phyloP scores from a whole-genome alignment of 106 monocot genomes.

The Acorus gramineus region DNA sequence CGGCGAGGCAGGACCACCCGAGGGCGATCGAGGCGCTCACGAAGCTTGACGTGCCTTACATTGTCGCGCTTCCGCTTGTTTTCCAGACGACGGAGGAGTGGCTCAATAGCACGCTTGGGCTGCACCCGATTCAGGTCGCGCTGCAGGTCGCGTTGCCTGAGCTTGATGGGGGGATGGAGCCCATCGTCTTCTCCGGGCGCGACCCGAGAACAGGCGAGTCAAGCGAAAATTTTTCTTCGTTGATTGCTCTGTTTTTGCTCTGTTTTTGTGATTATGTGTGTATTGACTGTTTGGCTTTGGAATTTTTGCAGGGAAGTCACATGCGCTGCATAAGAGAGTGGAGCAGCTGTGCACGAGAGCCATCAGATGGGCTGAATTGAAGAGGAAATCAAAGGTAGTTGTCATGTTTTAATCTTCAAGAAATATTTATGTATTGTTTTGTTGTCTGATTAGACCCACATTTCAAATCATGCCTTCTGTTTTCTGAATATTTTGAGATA shows the following conservation, averaged over 20 bases:
- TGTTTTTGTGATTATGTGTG: background rate
- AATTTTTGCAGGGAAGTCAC: slow-evolving; percentile 47
- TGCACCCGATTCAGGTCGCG: slow-evolving; percentile 85
- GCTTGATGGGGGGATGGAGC: slow-evolving; percentile 90
- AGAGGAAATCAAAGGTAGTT: slow-evolving; percentile 68
- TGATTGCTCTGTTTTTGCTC: background rate
- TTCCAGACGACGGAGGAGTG: slow-evolving; percentile 95
- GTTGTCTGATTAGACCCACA: too few species aligned
- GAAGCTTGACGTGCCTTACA: slow-evolving; percentile 77
- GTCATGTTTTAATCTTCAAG: background rate
- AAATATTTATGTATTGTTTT: background rate
- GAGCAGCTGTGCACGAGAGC: slow-evolving; percentile 77
- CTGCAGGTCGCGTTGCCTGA: slow-evolving; percentile 83
- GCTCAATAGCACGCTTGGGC: slow-evolving; percentile 62
- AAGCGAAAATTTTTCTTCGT: background rate
- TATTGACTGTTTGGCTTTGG: background rate
- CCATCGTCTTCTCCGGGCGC: slow-evolving; percentile 75
- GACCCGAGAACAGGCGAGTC: slow-evolving; percentile 57
- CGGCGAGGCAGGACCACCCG: slow-evolving; percentile 81
- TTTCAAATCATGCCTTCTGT: too few species aligned
- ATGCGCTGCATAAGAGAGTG: slow-evolving; percentile 75
- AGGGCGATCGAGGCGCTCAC: slow-evolving; percentile 63
- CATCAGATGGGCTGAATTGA: slow-evolving; percentile 72
- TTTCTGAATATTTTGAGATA: too few species aligned
- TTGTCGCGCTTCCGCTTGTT: slow-evolving; percentile 70